phyloP scores from a whole-genome alignment of 306 rosid genomes.

The Bauhinia variegata region DNA sequence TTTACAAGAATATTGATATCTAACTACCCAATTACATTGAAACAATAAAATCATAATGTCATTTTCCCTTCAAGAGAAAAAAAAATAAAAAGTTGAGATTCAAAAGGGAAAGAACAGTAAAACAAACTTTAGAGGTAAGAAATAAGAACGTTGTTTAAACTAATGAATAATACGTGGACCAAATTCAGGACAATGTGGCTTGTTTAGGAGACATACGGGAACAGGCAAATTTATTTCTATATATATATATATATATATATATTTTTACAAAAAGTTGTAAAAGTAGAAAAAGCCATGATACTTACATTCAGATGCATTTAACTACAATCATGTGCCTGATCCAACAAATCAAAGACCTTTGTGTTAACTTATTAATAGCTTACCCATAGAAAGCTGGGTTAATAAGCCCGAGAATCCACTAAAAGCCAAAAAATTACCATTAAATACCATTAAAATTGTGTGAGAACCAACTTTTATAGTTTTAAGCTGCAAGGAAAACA shows the following conservation, averaged over 20 bases:
- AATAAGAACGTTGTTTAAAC: too few relatives aligned
- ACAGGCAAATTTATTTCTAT: too few relatives aligned
- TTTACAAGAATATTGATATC: too few relatives aligned
- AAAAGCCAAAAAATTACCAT: conserved; percentile 25
- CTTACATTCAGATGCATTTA: background rate
- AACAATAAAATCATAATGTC: too few relatives aligned
- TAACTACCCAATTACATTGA: too few relatives aligned
- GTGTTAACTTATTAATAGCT: conserved; percentile 35
- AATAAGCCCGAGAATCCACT: conserved; percentile 29
- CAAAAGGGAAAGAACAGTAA: too few relatives aligned
- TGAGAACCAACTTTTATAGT: background rate
- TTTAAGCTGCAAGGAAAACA: conserved; percentile 27
- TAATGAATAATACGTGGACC: too few relatives aligned
- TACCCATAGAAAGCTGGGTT: conserved; percentile 41
- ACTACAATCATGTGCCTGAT: conserved; percentile 38
- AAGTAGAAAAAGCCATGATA: conserved; percentile 6
- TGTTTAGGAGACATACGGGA: background rate
- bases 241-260: too few relatives aligned
- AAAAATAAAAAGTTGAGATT: too few relatives aligned
- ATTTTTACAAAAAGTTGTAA: background rate
- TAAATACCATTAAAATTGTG: conserved; percentile 10
- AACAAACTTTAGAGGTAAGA: too few relatives aligned
- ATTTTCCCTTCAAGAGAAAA: too few relatives aligned
- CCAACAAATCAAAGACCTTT: conserved; percentile 7
- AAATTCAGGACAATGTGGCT: background rate